Percentiles rank a stretch among this genome's conserved stretches.
Conservation (phyloP, 768 basidiomycete genomes). For the Leccinellum luteum region DNA sequence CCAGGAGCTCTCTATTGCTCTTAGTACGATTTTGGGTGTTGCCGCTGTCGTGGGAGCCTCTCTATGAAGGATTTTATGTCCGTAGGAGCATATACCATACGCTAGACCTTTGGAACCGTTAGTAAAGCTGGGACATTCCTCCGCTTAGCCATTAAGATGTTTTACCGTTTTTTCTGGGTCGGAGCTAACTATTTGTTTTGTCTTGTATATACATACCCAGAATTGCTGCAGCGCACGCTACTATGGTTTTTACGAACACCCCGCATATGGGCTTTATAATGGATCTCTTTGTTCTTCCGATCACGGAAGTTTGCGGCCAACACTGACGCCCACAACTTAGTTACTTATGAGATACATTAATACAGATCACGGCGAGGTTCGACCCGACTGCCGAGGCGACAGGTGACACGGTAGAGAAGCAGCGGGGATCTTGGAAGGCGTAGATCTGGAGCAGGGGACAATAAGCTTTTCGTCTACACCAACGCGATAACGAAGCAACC, state of each 20-base stretch:
- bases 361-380: background rate
- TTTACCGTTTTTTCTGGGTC: slow-evolving; percentile 13
- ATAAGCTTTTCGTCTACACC: slow-evolving; percentile 8
- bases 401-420: background rate
- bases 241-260: background rate
- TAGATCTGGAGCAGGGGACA: slow-evolving; percentile 10
- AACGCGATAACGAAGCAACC: background rate
- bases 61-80: slow-evolving; percentile 15
- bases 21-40: slow-evolving; percentile 34
- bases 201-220: slow-evolving; percentile 27
- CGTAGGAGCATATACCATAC: slow-evolving; percentile 19
- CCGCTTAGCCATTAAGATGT: slow-evolving; percentile 10
- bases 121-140: slow-evolving; percentile 22
- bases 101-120: slow-evolving; percentile 18
- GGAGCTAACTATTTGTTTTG: slow-evolving; percentile 6
- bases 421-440: slow-evolving; percentile 22
- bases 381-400: slow-evolving; percentile 10
- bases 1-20: slow-evolving; percentile 26
- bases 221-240: slow-evolving; percentile 7
- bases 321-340: background rate
- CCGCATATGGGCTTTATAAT: background rate
- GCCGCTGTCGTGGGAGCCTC: slow-evolving; percentile 34
- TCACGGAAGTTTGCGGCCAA: slow-evolving; percentile 1
- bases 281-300: slow-evolving; percentile 1
- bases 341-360: slow-evolving; percentile 6